phyloP scores from a whole-genome alignment of 441 rosid species.

The Viola pubescens region DNA sequence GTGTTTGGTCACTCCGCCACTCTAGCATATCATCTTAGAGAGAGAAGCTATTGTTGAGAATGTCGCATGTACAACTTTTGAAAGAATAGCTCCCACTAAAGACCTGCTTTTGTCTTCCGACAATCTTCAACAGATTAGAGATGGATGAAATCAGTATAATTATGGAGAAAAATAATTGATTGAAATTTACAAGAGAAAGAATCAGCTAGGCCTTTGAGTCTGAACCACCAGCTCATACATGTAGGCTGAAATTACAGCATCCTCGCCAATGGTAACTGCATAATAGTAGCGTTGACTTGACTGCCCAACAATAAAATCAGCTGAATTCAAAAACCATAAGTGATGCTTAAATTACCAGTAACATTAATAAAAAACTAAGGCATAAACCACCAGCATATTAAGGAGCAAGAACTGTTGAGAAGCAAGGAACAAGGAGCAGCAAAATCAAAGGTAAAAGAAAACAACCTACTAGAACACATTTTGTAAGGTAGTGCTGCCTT shows the following conservation, averaged over 20 bases:
- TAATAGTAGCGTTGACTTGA: constrained; percentile 89
- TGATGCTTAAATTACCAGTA: constrained; percentile 23
- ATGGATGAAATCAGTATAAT: constrained; percentile 7
- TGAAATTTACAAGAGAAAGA: not conserved
- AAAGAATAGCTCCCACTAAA: constrained; percentile 79
- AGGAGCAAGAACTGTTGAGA: not conserved
- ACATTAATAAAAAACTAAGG: constrained; percentile 6
- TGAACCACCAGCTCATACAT: constrained; percentile 34
- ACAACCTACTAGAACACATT: not conserved
- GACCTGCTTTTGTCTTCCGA: constrained; percentile 88
- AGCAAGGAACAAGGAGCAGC: not conserved
- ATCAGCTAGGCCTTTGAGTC: no score
- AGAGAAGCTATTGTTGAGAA: constrained; percentile 81
- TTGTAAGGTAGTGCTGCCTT: no score
- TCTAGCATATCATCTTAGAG: constrained; percentile 77
- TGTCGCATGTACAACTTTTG: constrained; percentile 89
- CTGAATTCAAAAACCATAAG: constrained; percentile 63
- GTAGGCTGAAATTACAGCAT: constrained; percentile 89
- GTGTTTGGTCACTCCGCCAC: constrained; percentile 72
- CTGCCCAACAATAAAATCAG: constrained; percentile 96
- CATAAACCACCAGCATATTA: no score
- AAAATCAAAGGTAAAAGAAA: no score
- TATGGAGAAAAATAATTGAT: not conserved
- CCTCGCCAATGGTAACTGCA: constrained; percentile 88
- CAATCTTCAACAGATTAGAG: constrained; percentile 42